Percentiles rank a stretch among this genome's conserved stretches.
These are phyloP conservation scores for Hymenoscyphus scutula DNA, from an alignment of 2,329 filamentous ascomycete species.

Conservation along the genomic window DNA sequence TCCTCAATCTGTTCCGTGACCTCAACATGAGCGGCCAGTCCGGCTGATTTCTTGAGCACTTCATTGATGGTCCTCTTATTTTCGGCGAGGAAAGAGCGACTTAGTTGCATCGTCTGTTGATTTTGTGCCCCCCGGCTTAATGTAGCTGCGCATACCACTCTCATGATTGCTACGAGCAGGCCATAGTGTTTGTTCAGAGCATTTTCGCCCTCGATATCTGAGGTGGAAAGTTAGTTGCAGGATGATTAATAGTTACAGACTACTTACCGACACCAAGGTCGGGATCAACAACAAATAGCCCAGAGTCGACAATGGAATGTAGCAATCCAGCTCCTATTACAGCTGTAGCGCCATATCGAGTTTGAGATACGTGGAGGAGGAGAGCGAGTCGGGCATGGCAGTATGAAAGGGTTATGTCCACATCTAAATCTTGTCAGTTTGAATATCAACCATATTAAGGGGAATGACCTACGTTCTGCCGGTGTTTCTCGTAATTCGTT, in stretches of 20 bases:
- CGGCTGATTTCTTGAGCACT: conserved; percentile 84
- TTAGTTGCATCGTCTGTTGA: conserved; percentile 67
- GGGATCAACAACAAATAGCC: conserved; percentile 86
- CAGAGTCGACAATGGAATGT: conserved; percentile 72
- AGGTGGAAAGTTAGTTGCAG: conserved; percentile 14
- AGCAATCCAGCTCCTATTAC: conserved; percentile 91
- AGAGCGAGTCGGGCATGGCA: conserved; percentile 74
- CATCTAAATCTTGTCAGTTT: conserved; percentile 34
- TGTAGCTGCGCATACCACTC: conserved; percentile 79
- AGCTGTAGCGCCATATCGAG: conserved; percentile 76
- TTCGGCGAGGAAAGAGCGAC: conserved; percentile 74
- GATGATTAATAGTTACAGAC: not conserved
- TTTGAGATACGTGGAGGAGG: conserved; percentile 80
- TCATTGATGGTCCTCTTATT: conserved; percentile 83
- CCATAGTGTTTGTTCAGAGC: conserved; percentile 54
- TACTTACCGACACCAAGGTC: conserved; percentile 74
- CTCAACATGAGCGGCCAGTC: conserved; percentile 57
- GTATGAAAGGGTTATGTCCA: conserved; percentile 42
- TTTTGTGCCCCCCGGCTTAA: conserved; percentile 81
- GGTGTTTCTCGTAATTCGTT: conserved; percentile 64
- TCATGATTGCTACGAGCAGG: conserved; percentile 74
- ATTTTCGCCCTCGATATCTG: conserved; percentile 33
- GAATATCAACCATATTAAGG: not conserved
- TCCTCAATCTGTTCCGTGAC: conserved; percentile 63
- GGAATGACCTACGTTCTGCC: conserved; percentile 48